A percentile compares a stretch with the other conserved stretches of the same genome.
Evolutionary conservation across 768 basidiomycete species (phyloP).

Genomic region (Trametes cinnabarina): DNA sequence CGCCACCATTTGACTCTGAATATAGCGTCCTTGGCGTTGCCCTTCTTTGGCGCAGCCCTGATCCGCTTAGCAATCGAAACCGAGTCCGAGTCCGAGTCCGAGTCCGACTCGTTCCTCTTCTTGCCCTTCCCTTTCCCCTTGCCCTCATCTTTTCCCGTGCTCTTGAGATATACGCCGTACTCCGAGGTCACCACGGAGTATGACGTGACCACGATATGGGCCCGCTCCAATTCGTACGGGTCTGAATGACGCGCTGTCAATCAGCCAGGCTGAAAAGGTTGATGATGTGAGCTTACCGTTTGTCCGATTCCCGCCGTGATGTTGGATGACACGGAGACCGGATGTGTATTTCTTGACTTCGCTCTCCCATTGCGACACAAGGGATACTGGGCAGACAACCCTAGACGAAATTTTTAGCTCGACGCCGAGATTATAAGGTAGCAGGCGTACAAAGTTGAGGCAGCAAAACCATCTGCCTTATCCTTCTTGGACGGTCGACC

Average conservation of each 20-base stretch:
- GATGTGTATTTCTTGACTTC: slow-evolving; percentile 76
- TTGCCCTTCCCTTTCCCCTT: slow-evolving; percentile 42
- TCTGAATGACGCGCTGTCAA: slow-evolving; percentile 52
- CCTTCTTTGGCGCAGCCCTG: slow-evolving; percentile 39
- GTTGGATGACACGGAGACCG: slow-evolving; percentile 68
- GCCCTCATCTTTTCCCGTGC: slow-evolving; percentile 51
- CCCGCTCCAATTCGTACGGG: slow-evolving; percentile 47
- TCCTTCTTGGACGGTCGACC: slow-evolving; percentile 71
- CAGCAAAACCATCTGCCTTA: slow-evolving; percentile 67
- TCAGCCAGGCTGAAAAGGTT: not conserved
- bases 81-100: slow-evolving; percentile 33
- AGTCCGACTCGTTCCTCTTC: slow-evolving; percentile 29
- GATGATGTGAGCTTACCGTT: slow-evolving; percentile 46
- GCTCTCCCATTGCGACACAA: slow-evolving; percentile 88
- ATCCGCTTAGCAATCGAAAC: slow-evolving; percentile 47
- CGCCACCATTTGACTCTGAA: slow-evolving; percentile 83
- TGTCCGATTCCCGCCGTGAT: slow-evolving; percentile 77
- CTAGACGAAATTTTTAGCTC: slow-evolving; percentile 38
- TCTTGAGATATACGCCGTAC: slow-evolving; percentile 50
- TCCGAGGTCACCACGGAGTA: slow-evolving; percentile 85
- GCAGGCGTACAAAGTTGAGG: slow-evolving; percentile 61
- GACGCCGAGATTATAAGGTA: not conserved
- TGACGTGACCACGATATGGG: slow-evolving; percentile 82
- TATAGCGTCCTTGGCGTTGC: slow-evolving; percentile 59
- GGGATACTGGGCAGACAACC: slow-evolving; percentile 82